Evolutionary conservation across 305 asterid genomes (phyloP).

Genomic region (Coffea humblotiana): DNA sequence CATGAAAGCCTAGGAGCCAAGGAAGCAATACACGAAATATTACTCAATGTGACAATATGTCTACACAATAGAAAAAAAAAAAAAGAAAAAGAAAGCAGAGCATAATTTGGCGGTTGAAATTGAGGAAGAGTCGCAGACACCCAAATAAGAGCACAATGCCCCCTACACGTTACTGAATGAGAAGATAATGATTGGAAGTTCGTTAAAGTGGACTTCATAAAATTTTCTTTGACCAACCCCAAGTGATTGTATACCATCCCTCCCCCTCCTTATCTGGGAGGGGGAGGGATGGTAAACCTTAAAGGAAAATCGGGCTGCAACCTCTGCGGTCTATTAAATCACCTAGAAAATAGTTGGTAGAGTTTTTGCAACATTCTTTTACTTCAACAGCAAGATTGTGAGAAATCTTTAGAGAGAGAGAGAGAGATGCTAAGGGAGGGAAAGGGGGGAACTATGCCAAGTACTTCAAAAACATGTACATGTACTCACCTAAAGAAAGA

Average conservation of each 20-base stretch:
- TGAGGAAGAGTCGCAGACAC: too few species aligned
- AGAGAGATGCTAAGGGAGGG: not conserved
- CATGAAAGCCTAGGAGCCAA: not conserved
- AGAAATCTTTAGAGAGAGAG: not conserved
- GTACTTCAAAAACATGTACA: not conserved
- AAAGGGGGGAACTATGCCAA: not conserved
- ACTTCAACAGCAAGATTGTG: not conserved
- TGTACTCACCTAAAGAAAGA: constrained; percentile 74
- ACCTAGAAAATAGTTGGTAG: not conserved
- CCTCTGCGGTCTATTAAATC: not conserved
- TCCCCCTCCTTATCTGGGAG: not conserved
- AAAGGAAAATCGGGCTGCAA: not conserved
- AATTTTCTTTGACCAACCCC: not conserved
- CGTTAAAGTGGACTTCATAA: not conserved
- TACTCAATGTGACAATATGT: not conserved
- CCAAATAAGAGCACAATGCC: not conserved
- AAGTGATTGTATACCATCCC: not conserved
- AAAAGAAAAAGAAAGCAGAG: too few species aligned
- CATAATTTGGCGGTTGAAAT: too few species aligned
- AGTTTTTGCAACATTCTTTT: not conserved
- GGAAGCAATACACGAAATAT: not conserved
- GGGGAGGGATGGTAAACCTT: not conserved
- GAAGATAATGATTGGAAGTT: not conserved
- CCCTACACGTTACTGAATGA: not conserved
- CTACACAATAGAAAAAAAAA: not conserved